Base-by-base conservation (phyloP, 1,139 yeast species). In the Yamadazyma oceani region DNA sequence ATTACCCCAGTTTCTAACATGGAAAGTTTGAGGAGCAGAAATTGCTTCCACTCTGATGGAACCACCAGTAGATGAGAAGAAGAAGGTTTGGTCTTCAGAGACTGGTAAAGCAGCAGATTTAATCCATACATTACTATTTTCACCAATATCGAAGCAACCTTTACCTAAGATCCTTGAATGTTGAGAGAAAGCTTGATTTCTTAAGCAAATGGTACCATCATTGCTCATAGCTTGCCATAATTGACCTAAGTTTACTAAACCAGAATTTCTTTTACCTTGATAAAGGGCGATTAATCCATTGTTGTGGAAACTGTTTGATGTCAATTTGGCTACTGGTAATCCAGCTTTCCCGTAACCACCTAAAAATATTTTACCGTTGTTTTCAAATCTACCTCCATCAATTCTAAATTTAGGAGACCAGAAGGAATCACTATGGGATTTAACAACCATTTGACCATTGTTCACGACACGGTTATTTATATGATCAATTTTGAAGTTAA, bases 211-310 rank as follows among this genome's bases (percentile, higher is more conserved):
- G 25, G 51, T 47, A 39, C 58, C 60, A 36, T 49, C 45, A 35
- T 55, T 55, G 22, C 42, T 39, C 33, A 46, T 38, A 4, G 40
- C 34, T 10, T 37, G 36, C 44, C 43, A 41, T 17, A 39, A 34
- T 29, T 37, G 39, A 22, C 68, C 66, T 17, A 60, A 51, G 15
- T 45, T 41, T 26, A 54, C 57, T 7, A 36, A 24, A 7, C 58
- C 59, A 15, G 47, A 24, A 29, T 46, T 40, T 47, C 62, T 57
- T n/a, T 46, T 39, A 12, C 45, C 45, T 43, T 59, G 65, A 35
- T 46, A 48, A 32, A 63, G 53, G 15, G 49, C 47, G 14, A 64
- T 41, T 23, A 55, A 44, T 29, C 69, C 70, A 15, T 48, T 48
- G 42, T 64, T 64, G 3, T 41, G 42, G 56, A 58, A 63, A n/a